Evolutionary conservation across 352 stramenopile species (phyloP), one percentile per base, ranked within the genome.

Genomic region (Phytophthora melonis): DNA sequence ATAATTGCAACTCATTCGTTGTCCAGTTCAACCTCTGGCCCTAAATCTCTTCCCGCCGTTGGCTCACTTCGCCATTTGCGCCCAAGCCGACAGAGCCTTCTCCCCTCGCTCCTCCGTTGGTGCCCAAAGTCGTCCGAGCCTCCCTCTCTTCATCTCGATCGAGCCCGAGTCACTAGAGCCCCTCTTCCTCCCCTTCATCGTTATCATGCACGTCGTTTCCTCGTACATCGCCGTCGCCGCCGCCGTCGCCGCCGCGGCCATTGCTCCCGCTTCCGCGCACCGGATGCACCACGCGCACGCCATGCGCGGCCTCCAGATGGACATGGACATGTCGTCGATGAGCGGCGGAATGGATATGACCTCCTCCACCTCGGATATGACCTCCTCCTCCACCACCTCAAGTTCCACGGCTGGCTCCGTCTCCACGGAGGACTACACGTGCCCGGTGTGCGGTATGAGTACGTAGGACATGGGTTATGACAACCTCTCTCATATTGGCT

Each of bases 391-490:
- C 3, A 59, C 64, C 3, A 59, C 63, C 36, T 65, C 62, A 6
- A 43, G 32, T 14, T 14, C 45, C 41, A 58, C 72, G 1, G 63
- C 74, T 56, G 67, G 68, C 25, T 63, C 63, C 14, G 21, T 34
- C 62, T 57, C 63, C 18, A 58, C 19, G 19, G 61, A 75, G 30
- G 60, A 78, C 58, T 92, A 72, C 66, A 85, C 61, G 52, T 95
- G 89, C 65, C 87, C 88, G n/a, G 77, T 90, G 16, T 95, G 88
- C 70, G 82, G 84, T 30, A 91, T 93, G 87, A 86, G 82, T 9
- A 90, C 86, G 5, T 77, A 70, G 43, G 70, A 79, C 27, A 80
- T 78, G 67, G 80, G 74, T 54, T 90, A 91, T 66, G 75, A 90
- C 66, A 87, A 90, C 68, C 60, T 74, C 19, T 93, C 89, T 70